A percentile compares a stretch with the other conserved stretches of the same genome.
Conservation (phyloP, 345 rosid species). For the Ricinus communis region DNA sequence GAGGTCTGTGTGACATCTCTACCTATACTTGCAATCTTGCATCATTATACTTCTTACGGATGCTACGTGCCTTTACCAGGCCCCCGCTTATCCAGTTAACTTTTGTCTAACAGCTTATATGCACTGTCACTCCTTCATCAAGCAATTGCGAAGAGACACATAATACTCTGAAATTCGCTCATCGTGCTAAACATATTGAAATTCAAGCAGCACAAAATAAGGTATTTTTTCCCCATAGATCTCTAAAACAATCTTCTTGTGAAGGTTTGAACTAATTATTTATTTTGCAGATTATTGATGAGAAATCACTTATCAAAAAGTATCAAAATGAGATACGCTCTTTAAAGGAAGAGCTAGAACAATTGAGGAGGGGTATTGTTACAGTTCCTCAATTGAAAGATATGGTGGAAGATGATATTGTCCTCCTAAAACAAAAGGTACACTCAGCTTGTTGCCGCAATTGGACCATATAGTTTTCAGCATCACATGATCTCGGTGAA, state of each 20-base stretch:
- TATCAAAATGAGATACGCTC: slow-evolving; percentile 90
- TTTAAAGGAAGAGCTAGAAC: slow-evolving; percentile 93
- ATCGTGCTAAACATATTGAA: slow-evolving; percentile 98
- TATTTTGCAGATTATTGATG: slow-evolving; percentile 83
- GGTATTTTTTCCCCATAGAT: slow-evolving; percentile 43
- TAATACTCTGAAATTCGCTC: slow-evolving; percentile 97
- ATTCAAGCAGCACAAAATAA: slow-evolving; percentile 91
- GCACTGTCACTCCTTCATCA: slow-evolving; percentile 96
- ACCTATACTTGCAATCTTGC: not conserved
- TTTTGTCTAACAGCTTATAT: slow-evolving; percentile 73
- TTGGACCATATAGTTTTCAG: too few species aligned
- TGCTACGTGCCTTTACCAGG: not conserved
- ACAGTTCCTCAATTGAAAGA: slow-evolving; percentile 69
- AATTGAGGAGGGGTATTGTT: slow-evolving; percentile 74
- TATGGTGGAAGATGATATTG: slow-evolving; percentile 69
- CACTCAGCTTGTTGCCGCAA: too few species aligned
- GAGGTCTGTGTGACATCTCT: not conserved
- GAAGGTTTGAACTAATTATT: slow-evolving; percentile 22
- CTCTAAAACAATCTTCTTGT: slow-evolving; percentile 6
- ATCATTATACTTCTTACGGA: not conserved
- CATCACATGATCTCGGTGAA: too few species aligned
- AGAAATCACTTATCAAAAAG: slow-evolving; percentile 96
- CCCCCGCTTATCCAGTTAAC: slow-evolving; percentile 18
- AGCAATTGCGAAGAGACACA: slow-evolving; percentile 98
- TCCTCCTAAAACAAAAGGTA: slow-evolving; percentile 93